These are phyloP conservation scores for Tricholomella constricta DNA, from an alignment of 768 basidiomycete genomes.

Conservation along the genomic window DNA sequence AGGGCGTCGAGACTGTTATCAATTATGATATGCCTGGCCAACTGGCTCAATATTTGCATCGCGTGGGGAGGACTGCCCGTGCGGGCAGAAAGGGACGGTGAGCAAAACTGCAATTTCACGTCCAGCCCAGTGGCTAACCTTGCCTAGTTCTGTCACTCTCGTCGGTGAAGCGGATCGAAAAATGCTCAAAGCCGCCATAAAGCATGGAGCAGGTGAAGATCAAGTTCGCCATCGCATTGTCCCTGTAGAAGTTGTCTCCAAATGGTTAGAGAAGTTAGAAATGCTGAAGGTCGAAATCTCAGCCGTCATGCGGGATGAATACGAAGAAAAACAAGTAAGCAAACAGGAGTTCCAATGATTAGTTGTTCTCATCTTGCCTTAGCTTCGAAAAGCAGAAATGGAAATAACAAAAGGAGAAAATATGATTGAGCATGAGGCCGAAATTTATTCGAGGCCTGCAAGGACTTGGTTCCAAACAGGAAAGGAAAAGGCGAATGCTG, in stretches of 20 bases:
- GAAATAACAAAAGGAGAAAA: constrained; percentile 94
- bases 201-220: constrained; percentile 76
- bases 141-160: constrained; percentile 81
- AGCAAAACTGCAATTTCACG: constrained; percentile 11
- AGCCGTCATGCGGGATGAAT: constrained; percentile 85
- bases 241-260: constrained; percentile 69
- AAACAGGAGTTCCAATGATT: constrained; percentile 12
- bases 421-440: constrained; percentile 88
- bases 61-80: constrained; percentile 96
- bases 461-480: constrained; percentile 97
- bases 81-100: constrained; percentile 94
- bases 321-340: constrained; percentile 87
- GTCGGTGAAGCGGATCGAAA: constrained; percentile 96
- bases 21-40: constrained; percentile 99
- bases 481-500: constrained; percentile 78
- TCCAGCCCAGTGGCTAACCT: constrained; percentile 4
- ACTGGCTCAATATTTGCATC: constrained; percentile 91
- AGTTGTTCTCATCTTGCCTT: constrained; percentile 6
- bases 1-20: constrained; percentile 95
- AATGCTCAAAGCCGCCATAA: constrained; percentile 94
- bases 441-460: constrained; percentile 92
- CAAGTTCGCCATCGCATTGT: constrained; percentile 88
- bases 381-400: constrained; percentile 94
- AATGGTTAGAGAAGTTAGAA: constrained; percentile 71
- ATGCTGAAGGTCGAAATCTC: constrained; percentile 74